These are phyloP conservation scores for Serendipita indica DNA, from an alignment of 768 basidiomycete species.

Conservation along the genomic window DNA sequence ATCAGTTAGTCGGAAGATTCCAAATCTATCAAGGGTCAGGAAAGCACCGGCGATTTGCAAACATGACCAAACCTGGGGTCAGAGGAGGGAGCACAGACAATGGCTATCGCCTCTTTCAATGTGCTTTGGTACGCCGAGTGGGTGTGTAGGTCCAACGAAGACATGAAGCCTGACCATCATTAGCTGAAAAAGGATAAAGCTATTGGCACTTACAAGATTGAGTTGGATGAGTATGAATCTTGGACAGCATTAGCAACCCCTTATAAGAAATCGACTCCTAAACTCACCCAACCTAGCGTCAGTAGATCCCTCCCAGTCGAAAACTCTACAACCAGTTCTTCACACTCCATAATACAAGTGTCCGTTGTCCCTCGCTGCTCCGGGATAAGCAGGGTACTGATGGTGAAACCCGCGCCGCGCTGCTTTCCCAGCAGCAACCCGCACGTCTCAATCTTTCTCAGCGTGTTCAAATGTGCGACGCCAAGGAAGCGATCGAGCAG, in stretches of 20 bases:
- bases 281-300: constrained; percentile 79
- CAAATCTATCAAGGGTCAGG: constrained; percentile 37
- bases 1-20: constrained; percentile 80
- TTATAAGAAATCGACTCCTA: constrained; percentile 8
- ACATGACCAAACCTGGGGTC: constrained; percentile 46
- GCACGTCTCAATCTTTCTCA: constrained; percentile 70
- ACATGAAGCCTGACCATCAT: constrained; percentile 62
- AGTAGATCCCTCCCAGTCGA: constrained; percentile 69
- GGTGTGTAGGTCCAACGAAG: constrained; percentile 83
- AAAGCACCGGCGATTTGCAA: constrained; percentile 9
- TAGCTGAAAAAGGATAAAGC: not conserved
- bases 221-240: constrained; percentile 90
- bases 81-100: constrained; percentile 75
- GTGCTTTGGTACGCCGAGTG: constrained; percentile 80
- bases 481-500: constrained; percentile 62
- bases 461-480: constrained; percentile 67
- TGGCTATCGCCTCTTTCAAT: constrained; percentile 84
- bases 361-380: constrained; percentile 77
- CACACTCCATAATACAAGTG: constrained; percentile 86
- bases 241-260: constrained; percentile 7
- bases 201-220: constrained; percentile 55
- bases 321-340: constrained; percentile 73
- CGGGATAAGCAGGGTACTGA: constrained; percentile 78
- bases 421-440: constrained; percentile 62
- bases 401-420: constrained; percentile 42